Evolutionary conservation across 306 rosid genomes (phyloP), one percentile per base, ranked within the genome.

Genomic region (Pyrus communis): DNA sequence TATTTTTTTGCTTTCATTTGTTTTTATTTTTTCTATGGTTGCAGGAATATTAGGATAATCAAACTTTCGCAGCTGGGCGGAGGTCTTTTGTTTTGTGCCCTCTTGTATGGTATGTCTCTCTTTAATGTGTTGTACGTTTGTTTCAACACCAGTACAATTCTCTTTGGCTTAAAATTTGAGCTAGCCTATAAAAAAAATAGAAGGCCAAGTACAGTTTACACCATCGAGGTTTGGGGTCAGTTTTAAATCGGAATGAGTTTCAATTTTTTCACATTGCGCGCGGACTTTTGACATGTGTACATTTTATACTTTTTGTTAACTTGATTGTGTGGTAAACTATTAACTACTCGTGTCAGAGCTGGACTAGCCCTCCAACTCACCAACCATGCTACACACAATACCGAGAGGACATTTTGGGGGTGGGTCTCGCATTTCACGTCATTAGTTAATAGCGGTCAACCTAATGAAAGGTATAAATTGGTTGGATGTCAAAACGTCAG

Each of bases 41-140:
- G 91, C 96, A 90, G 96, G 96, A 82, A 67, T 81, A 84, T 77
- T 88, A 84, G 84, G 88, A 86, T 69, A 42, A 13, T 17, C 75
- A 76, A 52, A 60, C 86, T 33, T 69, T 83, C 73, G 79, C 84
- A 85, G 92, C 89, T 71, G 82, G 49, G 75, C 66, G 81, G 85
- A 81, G 46, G 70, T 18, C 71, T 68, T 22, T 83, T 84, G 63
- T 82, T 22, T 83, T 84, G 63, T 82, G 88, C 78, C 80, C 77
- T 46, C 92, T 71, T 92, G 90, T 88, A 88, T 71, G 95, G 90
- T 88, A 88, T 77, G 95, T 80, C 86, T 83, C 81, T 89, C 82
- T 60, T 79, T 42, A 42, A 64, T 13, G 52, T 77, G 67, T n/a
- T 73, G 43, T 17, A 13, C 52, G 6, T 27, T 69, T 69, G 8